A percentile compares a stretch with the other conserved stretches of the same genome.
Conservation (phyloP, 192 early-diverging fungal genomes). For the Helicostylum pulchrum region DNA sequence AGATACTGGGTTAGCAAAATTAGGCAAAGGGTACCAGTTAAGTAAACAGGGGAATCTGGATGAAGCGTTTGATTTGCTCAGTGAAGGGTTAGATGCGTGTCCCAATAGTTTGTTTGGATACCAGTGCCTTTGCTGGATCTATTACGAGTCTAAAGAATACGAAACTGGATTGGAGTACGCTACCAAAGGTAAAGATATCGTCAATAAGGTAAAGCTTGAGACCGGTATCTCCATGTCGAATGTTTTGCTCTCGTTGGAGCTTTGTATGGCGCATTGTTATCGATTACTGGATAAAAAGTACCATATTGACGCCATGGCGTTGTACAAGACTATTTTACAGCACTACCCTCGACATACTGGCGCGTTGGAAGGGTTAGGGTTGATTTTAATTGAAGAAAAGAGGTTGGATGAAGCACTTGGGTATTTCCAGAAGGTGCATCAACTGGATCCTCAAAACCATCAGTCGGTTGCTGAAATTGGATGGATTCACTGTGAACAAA, state of each 20-base stretch:
- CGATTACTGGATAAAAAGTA: slow-evolving; percentile 54
- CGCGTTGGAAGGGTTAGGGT: slow-evolving; percentile 57
- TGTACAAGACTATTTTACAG: slow-evolving; percentile 54
- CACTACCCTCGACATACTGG: slow-evolving; percentile 37
- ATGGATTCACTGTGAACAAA: slow-evolving; percentile 54
- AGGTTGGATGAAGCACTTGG: slow-evolving; percentile 53
- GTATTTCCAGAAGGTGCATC: slow-evolving; percentile 54
- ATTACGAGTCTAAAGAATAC: slow-evolving; percentile 45
- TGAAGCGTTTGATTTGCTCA: slow-evolving; percentile 37
- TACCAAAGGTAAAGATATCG: slow-evolving; percentile 38
- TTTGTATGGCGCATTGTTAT: slow-evolving; percentile 60
- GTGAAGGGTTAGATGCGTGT: slow-evolving; percentile 40
- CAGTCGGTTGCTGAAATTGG: slow-evolving; percentile 67
- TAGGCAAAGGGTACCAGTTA: slow-evolving; percentile 42
- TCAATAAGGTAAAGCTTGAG: slow-evolving; percentile 21
- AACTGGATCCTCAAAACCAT: slow-evolving; percentile 42
- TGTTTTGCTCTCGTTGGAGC: slow-evolving; percentile 49
- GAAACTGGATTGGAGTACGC: slow-evolving; percentile 54
- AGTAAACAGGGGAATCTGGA: slow-evolving; percentile 31
- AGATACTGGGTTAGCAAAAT: slow-evolving; percentile 41
- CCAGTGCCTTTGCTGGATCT: slow-evolving; percentile 47
- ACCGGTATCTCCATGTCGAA: slow-evolving; percentile 35
- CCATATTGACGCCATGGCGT: slow-evolving; percentile 46
- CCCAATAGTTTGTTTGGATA: slow-evolving; percentile 44
- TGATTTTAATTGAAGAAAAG: slow-evolving; percentile 49